A percentile compares a stretch with the other conserved stretches of the same genome.
These are phyloP conservation scores for Flaveria brownii DNA, from an alignment of 129 eudicot genomes.

Conservation along the genomic window DNA sequence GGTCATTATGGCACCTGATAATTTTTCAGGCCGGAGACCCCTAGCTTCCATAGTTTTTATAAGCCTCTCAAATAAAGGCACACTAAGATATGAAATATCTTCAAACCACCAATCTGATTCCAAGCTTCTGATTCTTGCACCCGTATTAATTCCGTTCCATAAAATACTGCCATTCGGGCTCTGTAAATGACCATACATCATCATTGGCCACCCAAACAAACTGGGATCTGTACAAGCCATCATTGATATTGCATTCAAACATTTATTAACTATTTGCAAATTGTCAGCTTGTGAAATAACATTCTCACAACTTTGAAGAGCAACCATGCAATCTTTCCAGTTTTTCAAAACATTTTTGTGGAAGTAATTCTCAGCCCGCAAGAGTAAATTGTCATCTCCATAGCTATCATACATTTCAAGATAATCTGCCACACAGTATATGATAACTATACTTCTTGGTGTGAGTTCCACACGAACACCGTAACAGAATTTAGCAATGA, in stretches of 20 bases:
- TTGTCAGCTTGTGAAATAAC: constrained; percentile 58
- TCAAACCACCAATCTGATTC: constrained; percentile 99
- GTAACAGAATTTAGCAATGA: constrained; percentile 72
- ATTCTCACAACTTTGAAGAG: constrained; percentile 80
- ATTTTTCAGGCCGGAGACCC: constrained; percentile 74
- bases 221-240: constrained; percentile 90
- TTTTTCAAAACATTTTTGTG: constrained; percentile 58
- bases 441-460: constrained; percentile 59
- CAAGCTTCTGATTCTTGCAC: constrained; percentile 73
- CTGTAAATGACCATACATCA: constrained; percentile 91
- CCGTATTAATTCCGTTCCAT: constrained; percentile 96
- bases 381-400: constrained; percentile 76
- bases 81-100: constrained; percentile 77
- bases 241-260: constrained; percentile 62
- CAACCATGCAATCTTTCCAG: constrained; percentile 89
- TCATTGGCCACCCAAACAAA: constrained; percentile 98
- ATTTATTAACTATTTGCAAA: constrained; percentile 61
- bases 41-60: constrained; percentile 63
- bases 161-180: constrained; percentile 98
- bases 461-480: constrained; percentile 62
- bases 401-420: constrained; percentile 80
- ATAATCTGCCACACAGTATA: constrained; percentile 77
- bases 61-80: constrained; percentile 67
- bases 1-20: constrained; percentile 54
- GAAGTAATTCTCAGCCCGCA: constrained; percentile 61